These are phyloP conservation scores for Pseudocercospora eumusae DNA, from an alignment of 2,329 filamentous ascomycete genomes.

Conservation along the genomic window DNA sequence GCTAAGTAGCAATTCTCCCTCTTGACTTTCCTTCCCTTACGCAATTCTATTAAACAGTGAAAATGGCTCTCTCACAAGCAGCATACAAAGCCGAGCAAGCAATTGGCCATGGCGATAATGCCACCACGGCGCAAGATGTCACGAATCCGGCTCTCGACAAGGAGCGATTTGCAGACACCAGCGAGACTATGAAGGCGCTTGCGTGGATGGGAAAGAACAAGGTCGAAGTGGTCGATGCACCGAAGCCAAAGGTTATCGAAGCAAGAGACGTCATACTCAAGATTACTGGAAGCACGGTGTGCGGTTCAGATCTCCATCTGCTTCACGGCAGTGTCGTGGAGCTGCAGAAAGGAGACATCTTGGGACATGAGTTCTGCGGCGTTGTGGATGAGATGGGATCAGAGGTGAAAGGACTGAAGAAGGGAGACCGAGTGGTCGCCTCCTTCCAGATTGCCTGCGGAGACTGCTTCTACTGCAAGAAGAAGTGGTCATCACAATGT, in stretches of 20 bases:
- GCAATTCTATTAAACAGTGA: not conserved
- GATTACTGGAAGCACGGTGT: conserved; percentile 67
- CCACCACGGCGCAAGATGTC: conserved; percentile 68
- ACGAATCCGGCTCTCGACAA: conserved; percentile 60
- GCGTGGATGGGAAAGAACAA: conserved; percentile 81
- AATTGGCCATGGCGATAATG: conserved; percentile 67
- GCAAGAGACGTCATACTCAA: conserved; percentile 76
- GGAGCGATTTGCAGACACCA: conserved; percentile 53
- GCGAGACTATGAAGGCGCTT: conserved; percentile 71
- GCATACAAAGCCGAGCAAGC: conserved; percentile 67
- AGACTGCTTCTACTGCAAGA: conserved; percentile 73
- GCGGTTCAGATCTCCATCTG: conserved; percentile 63
- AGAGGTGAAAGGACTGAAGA: conserved; percentile 47
- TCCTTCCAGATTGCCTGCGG: conserved; percentile 79
- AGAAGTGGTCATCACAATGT: conserved; percentile 77
- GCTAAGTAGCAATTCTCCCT: not conserved
- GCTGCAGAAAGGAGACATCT: conserved; percentile 54
- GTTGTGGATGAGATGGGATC: conserved; percentile 51
- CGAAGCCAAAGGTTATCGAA: conserved; percentile 72
- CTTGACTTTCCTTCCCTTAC: not conserved
- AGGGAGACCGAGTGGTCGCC: conserved; percentile 68
- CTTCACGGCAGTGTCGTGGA: conserved; percentile 53
- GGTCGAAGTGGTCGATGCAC: conserved; percentile 68
- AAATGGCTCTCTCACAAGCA: conserved; percentile 60
- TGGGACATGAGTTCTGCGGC: conserved; percentile 57